Evolutionary conservation across 768 basidiomycete species (phyloP), one percentile per base, ranked within the genome.

Genomic region (Boletus rubropictus): DNA sequence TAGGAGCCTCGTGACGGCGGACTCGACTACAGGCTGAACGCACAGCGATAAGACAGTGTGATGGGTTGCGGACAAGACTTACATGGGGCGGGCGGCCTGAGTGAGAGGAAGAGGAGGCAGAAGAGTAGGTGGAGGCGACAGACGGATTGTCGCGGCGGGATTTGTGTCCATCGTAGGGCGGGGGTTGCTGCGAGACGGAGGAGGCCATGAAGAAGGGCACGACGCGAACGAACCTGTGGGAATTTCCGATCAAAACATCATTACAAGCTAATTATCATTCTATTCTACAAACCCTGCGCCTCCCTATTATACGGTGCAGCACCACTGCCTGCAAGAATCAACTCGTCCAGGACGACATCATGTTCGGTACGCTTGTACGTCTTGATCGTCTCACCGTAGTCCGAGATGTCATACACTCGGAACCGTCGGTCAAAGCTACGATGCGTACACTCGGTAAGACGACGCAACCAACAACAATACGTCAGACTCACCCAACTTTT

Each of bases 381-480:
- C 62, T 75, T 72, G 61, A 98, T 89, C 6, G 81, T 93, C 74
- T 98, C 95, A 37, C 95, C 95, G 57, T 78, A 97, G 51, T 91
- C 82, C 15, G 84, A 86, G 42, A 98, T 75, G 21, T 91, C 81
- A 65, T 85, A 98, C 37, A 97, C 72, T 7, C 95, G 76, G 75
- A 95, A 92, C 34, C 95, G 78, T 15, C 94, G 81, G 65, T 96
- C 89, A 62, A 97, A 96, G 12, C 86, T 86, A 42, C 25, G 9
- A 9, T 28, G 4, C 20, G 14, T 3, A 11, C 27, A 42, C 51
- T 12, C 15, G n/a, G 37, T 27, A 18, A 57, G 44, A 45, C 11
- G 33, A 32, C 31, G n/a, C 21, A 34, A 28, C 17, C 22, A 18
- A 15, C 39, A 7, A 37, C 29, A n/a, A 31, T 34, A 36, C 27